Base-by-base conservation (phyloP, 2,329 filamentous ascomycete genomes). In the Neobulgaria alba region DNA sequence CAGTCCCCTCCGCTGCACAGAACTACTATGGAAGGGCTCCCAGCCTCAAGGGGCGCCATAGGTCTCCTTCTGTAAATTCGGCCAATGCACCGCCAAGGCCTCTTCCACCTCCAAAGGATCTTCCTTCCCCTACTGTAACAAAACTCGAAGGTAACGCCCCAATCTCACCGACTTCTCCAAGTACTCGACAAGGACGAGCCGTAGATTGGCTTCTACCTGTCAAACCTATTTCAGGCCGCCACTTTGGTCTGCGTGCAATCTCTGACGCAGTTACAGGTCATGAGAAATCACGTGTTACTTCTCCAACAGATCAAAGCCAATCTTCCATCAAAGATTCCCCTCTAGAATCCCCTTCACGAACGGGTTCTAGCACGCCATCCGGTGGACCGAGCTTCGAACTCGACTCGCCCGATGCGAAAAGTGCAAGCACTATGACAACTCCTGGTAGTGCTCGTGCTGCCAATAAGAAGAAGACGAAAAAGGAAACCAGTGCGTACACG, bases 401-500 rank as follows among this genome's bases (percentile, higher is more conserved):
- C 1, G 85, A 90, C 38, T 87, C 83, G 31, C 75, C 79, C 0
- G 82, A 83, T 53, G 66, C 73, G 35, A 79, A 75, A 59, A 75
- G 69, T 47, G 67, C 70, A 2, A 59, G 63, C 10, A 39, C 46
- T 14, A 64, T 64, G 21, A 68, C 68, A 43, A 60, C 61, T n/a
- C 57, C 61, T 1, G 64, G 66, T 3, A 72, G 72, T 3, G 67
- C 18, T 71, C 65, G 68, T 57, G 63, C 66, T 54, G 18, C 16
- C 7, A 67, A 63, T 51, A 61, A 72, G 55, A 73, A 81, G 73
- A 89, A 90, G 63, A 77, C 79, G 38, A 98, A 98, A 67, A 93
- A 96, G 60, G 82, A 87, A 43, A 98, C 92, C 0, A 95, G 89
- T 56, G 92, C 92, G 1, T 98, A 96, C 63, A 85, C 81, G 14